These are phyloP conservation scores for Chalaropsis thielavioides DNA, from an alignment of 2,329 filamentous ascomycete species.

Conservation along the genomic window DNA sequence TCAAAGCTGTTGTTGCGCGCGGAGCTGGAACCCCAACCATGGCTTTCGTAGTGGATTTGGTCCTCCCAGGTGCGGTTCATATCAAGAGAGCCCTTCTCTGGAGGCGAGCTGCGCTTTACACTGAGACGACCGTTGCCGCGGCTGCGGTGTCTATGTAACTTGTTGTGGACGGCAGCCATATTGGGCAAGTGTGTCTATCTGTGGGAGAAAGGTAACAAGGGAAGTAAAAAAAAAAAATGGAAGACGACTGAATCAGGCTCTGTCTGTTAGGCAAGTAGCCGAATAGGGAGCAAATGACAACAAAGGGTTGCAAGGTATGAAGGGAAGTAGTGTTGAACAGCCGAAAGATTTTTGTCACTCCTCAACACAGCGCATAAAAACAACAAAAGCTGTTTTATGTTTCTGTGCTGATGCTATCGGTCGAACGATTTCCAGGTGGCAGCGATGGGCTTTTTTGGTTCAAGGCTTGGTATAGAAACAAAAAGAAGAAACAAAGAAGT, in stretches of 20 bases:
- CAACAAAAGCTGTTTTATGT: constrained; percentile 5
- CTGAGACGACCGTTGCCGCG: constrained; percentile 25
- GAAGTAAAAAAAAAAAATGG: not conserved
- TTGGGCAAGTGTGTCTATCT: constrained; percentile 17
- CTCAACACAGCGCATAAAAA: constrained; percentile 4
- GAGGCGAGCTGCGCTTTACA: constrained; percentile 41
- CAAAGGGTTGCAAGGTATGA: not conserved
- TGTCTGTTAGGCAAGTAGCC: not conserved
- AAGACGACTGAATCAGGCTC: not conserved
- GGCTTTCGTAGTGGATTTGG: constrained; percentile 30
- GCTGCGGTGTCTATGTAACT: constrained; percentile 19
- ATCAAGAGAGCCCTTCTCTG: constrained; percentile 49
- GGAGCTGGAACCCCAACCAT: constrained; percentile 24
- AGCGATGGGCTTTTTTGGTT: not conserved
- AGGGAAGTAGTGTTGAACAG: not conserved
- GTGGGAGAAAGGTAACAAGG: constrained; percentile 21
- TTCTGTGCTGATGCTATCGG: not conserved
- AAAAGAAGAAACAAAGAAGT: not conserved
- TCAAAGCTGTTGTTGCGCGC: constrained; percentile 34
- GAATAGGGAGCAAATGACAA: not conserved
- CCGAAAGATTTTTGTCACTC: not conserved
- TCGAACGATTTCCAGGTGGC: not conserved
- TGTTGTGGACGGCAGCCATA: constrained; percentile 20
- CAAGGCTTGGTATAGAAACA: not conserved
- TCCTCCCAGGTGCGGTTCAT: constrained; percentile 46